Conservation (phyloP, 2,329 filamentous ascomycete genomes). For the Alternaria gaisen region DNA sequence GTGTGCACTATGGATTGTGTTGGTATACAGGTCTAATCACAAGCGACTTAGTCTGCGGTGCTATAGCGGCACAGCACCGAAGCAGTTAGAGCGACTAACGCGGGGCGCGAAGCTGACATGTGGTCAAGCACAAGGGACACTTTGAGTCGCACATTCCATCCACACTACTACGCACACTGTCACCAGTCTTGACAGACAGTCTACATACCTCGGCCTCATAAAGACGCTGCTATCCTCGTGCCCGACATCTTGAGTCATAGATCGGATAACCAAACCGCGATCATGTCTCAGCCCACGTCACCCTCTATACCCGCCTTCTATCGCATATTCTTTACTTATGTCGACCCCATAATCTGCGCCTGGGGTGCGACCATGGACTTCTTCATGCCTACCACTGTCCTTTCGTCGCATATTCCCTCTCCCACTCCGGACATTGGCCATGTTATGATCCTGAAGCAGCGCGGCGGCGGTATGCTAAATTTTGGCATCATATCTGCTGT, state of each 20-base stretch:
- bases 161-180: neutral
- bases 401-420: conserved; percentile 29
- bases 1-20: neutral
- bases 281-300: conserved; percentile 5
- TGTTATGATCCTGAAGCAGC: conserved; percentile 38
- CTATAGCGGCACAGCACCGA: neutral
- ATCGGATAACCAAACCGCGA: neutral
- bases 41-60: conserved; percentile 4
- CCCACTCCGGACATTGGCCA: conserved; percentile 32
- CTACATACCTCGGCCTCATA: neutral
- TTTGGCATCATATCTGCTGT: conserved; percentile 39
- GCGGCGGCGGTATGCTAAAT: conserved; percentile 38
- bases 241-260: neutral
- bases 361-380: conserved; percentile 43
- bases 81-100: neutral
- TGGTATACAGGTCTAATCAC: neutral
- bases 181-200: neutral
- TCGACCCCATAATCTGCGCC: conserved; percentile 38
- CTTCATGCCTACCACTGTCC: conserved; percentile 31
- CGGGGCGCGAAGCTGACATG: conserved; percentile 1
- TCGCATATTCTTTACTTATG: conserved; percentile 38
- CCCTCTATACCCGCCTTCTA: conserved; percentile 26
- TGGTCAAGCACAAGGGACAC: neutral
- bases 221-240: neutral
- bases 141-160: neutral